Base-by-base conservation (phyloP, 768 basidiomycete species). In the Phaeotremella fagi region DNA sequence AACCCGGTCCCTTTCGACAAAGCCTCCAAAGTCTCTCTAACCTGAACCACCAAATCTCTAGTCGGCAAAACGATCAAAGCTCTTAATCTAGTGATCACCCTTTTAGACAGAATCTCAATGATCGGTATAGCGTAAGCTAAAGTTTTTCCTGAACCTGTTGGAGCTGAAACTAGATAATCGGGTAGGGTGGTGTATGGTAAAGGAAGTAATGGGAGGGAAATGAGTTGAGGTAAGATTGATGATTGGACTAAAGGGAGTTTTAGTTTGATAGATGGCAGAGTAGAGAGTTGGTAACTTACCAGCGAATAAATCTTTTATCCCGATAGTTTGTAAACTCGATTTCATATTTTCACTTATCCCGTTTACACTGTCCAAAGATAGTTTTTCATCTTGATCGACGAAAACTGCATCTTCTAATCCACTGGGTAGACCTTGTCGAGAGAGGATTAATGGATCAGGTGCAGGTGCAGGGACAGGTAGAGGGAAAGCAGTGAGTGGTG, bases 81-180 rank as follows among this genome's bases (percentile, higher is more conserved):
- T 20, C 94, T 81, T 18, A 99, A 74, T 26, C 88, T 82, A 0
- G 89, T 92, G 20, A 95, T 81, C 7, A 88, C 76, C 41, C 90
- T 80, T 0, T 79, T 72, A 2, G 85, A 83, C 18, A 99, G 76
- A 1, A 84, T 79, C 88, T 92, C 90, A 26, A 95, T 79, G 50
- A 97, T 87, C 0, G 95, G 95, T 28, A 98, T 76, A 1, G 85
- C 88, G 75, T 99, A 99, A n/a, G 90, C 88, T 25, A 99, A 79
- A 0, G 94, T 99, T 75, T 99, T 99, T 0, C 95, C 95, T 62
- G 91, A 95, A 22, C 95, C 95, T 0, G 95, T 99, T 0, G 95
- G 95, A 1, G 95, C 95, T 6, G 90, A 95, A 12, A 94, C 87
- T 61, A 91, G 92, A 12, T 91, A 80, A 74, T 99, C 95, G 24